Conservation (phyloP, 495 filamentous ascomycete genomes). For the Aspergillus indologenus region DNA sequence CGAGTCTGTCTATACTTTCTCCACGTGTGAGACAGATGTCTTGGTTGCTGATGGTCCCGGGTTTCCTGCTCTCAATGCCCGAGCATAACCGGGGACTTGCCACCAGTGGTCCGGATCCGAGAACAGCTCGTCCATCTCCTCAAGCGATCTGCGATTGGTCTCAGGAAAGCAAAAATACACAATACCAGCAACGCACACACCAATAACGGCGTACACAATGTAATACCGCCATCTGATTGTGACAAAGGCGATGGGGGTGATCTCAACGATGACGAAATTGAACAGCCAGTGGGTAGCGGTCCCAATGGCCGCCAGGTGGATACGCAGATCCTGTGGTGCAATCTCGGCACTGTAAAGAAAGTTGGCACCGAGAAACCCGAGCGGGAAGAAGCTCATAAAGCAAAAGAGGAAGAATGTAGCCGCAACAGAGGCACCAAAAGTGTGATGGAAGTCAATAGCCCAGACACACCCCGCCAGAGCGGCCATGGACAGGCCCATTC, state of each 20-base stretch:
- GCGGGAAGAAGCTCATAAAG: constrained; percentile 54
- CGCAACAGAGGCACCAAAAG: too few relatives aligned
- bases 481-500: too few relatives aligned
- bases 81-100: too few relatives aligned
- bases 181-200: neutral
- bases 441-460: neutral
- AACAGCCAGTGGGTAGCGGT: constrained; percentile 38
- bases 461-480: constrained; percentile 3
- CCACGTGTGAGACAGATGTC: too few relatives aligned
- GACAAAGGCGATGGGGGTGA: neutral
- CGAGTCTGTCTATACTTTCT: too few relatives aligned
- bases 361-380: constrained; percentile 51
- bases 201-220: neutral
- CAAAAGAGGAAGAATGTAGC: constrained; percentile 43
- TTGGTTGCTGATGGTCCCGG: too few relatives aligned
- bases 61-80: too few relatives aligned
- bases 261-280: neutral
- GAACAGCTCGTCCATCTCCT: constrained; percentile 3
- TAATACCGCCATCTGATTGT: neutral
- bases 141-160: neutral
- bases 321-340: constrained; percentile 43
- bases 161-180: constrained; percentile 1
- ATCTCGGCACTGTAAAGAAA: constrained; percentile 54
- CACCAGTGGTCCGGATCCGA: too few relatives aligned
- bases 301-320: constrained; percentile 35